Evolutionary conservation across 2,329 filamentous ascomycete genomes (phyloP).

Genomic region (Neonectria faginata): DNA sequence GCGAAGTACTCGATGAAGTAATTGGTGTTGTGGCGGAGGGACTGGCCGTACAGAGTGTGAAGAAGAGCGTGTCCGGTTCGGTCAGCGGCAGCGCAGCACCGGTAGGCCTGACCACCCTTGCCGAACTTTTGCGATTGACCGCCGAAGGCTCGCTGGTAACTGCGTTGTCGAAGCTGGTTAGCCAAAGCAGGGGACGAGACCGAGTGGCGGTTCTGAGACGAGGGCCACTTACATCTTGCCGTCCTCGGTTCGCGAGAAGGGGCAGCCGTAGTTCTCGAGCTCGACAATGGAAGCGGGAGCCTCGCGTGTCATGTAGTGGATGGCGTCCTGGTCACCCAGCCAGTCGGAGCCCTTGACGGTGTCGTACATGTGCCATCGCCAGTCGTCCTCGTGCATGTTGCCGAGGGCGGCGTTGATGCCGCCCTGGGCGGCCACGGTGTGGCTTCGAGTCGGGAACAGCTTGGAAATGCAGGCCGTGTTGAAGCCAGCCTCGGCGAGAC

Average conservation of each 20-base stretch:
- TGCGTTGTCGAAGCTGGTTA: conserved; percentile 50
- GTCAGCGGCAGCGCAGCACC: conserved; percentile 95
- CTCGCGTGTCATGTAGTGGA: conserved; percentile 98
- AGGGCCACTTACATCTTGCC: conserved; percentile 82
- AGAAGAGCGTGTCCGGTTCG: conserved; percentile 97
- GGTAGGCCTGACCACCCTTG: conserved; percentile 97
- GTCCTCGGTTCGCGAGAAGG: conserved; percentile 95
- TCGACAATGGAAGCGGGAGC: conserved; percentile 92
- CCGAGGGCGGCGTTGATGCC: conserved; percentile 90
- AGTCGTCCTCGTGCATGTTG: conserved; percentile 98
- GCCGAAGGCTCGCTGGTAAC: conserved; percentile 98
- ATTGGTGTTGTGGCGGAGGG: conserved; percentile 96
- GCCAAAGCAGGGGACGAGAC: conserved; percentile 7
- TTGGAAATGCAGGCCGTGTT: conserved; percentile 91
- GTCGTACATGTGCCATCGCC: conserved; percentile 99
- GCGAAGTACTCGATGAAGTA: conserved; percentile 99
- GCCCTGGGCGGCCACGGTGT: conserved; percentile 85
- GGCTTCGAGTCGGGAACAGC: conserved; percentile 86
- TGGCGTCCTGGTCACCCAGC: conserved; percentile 96
- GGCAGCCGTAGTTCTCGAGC: conserved; percentile 97
- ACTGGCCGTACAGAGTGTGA: conserved; percentile 98
- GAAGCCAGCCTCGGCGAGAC: conserved; percentile 88
- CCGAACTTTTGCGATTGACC: conserved; percentile 95
- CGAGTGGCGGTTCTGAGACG: background rate
- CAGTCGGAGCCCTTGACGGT: conserved; percentile 98